Evolutionary conservation across 768 basidiomycete species (phyloP).

Genomic region (Leccinum broughii): DNA sequence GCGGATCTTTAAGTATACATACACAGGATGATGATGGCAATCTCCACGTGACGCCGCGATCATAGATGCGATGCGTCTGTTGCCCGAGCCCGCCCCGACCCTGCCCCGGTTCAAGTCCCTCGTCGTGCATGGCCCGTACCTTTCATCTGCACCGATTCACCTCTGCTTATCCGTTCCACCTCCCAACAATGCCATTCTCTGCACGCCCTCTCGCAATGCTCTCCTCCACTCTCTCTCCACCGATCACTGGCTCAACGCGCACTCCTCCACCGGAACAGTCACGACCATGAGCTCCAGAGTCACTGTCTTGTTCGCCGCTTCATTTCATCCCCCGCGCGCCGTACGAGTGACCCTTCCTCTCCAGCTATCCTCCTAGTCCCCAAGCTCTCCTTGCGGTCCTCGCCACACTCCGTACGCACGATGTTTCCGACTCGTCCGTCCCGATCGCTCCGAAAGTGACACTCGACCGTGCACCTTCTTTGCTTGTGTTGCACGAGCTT

Average conservation of each 20-base stretch:
- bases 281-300: conserved; percentile 43
- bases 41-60: conserved; percentile 22
- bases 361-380: conserved; percentile 64
- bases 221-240: conserved; percentile 46
- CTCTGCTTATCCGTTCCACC: conserved; percentile 52
- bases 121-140: conserved; percentile 64
- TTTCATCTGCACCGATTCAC: conserved; percentile 69
- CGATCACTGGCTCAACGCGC: conserved; percentile 44
- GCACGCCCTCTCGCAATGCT: conserved; percentile 53
- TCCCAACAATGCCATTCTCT: conserved; percentile 41
- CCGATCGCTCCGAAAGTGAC: conserved; percentile 34
- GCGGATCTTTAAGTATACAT: conserved; percentile 5
- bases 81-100: conserved; percentile 41
- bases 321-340: conserved; percentile 4
- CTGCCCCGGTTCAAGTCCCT: conserved; percentile 60
- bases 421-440: conserved; percentile 20
- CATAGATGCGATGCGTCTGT: conserved; percentile 33
- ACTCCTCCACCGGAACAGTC: conserved; percentile 41
- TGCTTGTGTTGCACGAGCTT: conserved; percentile 62
- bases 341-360: conserved; percentile 11
- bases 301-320: conserved; percentile 53
- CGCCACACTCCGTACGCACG: conserved; percentile 44
- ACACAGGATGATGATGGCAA: conserved; percentile 22
- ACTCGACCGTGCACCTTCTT: conserved; percentile 42
- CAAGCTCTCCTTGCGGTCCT: conserved; percentile 55